Evolutionary conservation across 345 rosid species (phyloP), one percentile per base, ranked within the genome.

Genomic region (Zanthoxylum bungeanum): DNA sequence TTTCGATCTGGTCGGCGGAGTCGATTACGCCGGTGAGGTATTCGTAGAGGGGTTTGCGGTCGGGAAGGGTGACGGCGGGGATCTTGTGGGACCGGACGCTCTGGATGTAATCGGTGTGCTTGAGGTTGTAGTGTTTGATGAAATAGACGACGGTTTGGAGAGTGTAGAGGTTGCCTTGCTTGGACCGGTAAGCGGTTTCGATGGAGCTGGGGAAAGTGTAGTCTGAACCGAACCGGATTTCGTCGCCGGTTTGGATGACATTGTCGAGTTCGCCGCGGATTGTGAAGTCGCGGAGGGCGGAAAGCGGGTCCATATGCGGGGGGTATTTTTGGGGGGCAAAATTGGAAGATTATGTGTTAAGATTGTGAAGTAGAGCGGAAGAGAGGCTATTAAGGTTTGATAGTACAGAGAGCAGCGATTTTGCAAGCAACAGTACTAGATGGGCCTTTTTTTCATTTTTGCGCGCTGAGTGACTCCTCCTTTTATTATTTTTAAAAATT

Each of bases 41-140:
- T n/a, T 90, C 98, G 46, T 87, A 82, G 16, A 92, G 85, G 30
- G 97, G 97, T 59, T 95, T 92, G 58, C 97, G 90, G 78, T 95
- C 98, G 58, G 89, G 83, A 77, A 87, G 74, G 19, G 93, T 89
- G 25, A 95, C 89, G 51, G 93, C 62, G 30, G 97, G 92, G 69
- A 91, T 73, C 14, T 88, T 82, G 74, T 71, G 81, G 58, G 88
- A 73, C 53, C 81, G 87, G 21, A 92, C 82, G 72, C 74, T 76
- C 74, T 91, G 96, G 80, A 92, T 82, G 70, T 92, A 92, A 7
- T 91, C 93, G 12, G 96, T 85, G 84, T 78, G 91, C 83, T 88
- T 91, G 65, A 91, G 85, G 28, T 78, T 80, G 66, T 91, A 83
- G 73, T 89, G 86, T 70, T 81, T 85, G 75, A 91, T 78, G 75